A percentile compares a stretch with the other conserved stretches of the same genome.
Evolutionary conservation across 2,329 filamentous ascomycete genomes (phyloP).

Genomic region (Knufia fluminis): DNA sequence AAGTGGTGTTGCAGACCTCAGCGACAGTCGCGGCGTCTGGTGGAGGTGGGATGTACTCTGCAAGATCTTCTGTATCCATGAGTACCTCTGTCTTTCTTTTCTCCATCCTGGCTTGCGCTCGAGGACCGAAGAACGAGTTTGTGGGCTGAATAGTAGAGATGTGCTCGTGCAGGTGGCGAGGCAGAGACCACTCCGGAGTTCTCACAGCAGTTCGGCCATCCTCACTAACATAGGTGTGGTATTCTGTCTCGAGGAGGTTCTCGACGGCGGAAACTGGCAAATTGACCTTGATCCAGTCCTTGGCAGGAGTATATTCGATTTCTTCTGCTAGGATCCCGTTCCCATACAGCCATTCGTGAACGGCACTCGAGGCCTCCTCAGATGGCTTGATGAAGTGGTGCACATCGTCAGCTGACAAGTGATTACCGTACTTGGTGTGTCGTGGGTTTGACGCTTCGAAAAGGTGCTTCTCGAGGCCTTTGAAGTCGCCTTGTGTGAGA

Average conservation of each 20-base stretch:
- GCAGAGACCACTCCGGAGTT: conserved; percentile 11
- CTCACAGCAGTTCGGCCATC: conserved; percentile 7
- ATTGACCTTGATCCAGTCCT: conserved; percentile 9
- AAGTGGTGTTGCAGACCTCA: conserved; percentile 41
- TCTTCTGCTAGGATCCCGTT: conserved; percentile 5
- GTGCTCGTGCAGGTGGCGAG: conserved; percentile 9
- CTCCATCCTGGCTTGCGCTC: conserved; percentile 7
- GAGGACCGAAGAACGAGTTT: conserved; percentile 11
- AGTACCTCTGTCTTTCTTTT: conserved; percentile 6
- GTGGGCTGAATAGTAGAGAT: conserved; percentile 10
- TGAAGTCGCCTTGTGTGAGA: conserved; percentile 31
- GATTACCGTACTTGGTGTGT: conserved; percentile 9
- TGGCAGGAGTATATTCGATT: conserved; percentile 7
- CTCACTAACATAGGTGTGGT: conserved; percentile 7
- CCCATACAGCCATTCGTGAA: conserved; percentile 9
- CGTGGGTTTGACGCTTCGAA: conserved; percentile 1
- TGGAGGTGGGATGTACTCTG: conserved; percentile 2
- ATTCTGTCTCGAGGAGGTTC: conserved; percentile 10
- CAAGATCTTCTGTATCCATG: conserved; percentile 4
- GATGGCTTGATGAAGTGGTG: conserved; percentile 10
- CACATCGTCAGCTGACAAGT: conserved; percentile 8
- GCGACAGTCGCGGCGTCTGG: conserved; percentile 22
- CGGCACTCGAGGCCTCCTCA: conserved; percentile 5
- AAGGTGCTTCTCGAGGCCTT: conserved; percentile 5
- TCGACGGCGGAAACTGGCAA: conserved; percentile 7